These are phyloP conservation scores for Cynanchum wilfordii DNA, from an alignment of 257 asterid genomes.

Conservation along the genomic window DNA sequence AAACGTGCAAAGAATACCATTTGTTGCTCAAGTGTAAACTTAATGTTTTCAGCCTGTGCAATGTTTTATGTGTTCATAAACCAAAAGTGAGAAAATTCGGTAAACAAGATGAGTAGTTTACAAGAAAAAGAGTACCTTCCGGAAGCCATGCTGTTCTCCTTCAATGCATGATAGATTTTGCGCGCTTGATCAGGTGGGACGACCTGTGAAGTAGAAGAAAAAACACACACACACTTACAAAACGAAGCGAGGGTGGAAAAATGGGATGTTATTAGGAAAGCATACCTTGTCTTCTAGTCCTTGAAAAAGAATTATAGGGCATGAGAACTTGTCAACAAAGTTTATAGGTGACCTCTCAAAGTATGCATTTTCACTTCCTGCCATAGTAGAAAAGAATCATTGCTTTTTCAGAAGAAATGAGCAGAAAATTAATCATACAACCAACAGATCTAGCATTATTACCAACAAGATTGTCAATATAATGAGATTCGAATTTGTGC, in stretches of 20 bases:
- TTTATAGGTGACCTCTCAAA: constrained; percentile 78
- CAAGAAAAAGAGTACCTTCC: constrained; percentile 44
- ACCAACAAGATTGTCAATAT: constrained; percentile 83
- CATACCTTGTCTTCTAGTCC: constrained; percentile 89
- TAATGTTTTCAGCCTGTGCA: constrained; percentile 82
- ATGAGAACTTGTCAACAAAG: constrained; percentile 67
- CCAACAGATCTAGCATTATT: constrained; percentile 7
- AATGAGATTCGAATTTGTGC: constrained; percentile 91
- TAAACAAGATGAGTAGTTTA: background rate
- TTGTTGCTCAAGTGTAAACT: constrained; percentile 89
- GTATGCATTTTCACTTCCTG: constrained; percentile 59
- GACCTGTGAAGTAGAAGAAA: constrained; percentile 37
- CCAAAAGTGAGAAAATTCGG: no score
- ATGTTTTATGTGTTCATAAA: background rate
- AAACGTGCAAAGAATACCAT: constrained; percentile 87
- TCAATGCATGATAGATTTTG: constrained; percentile 74
- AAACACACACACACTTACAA: background rate
- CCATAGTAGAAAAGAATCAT: constrained; percentile 17
- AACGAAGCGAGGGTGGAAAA: background rate
- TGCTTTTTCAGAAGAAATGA: background rate
- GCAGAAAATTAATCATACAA: no score
- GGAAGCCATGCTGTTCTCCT: constrained; percentile 93
- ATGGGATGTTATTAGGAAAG: background rate
- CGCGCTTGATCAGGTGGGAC: constrained; percentile 90
- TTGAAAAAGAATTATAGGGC: constrained; percentile 88